Evolutionary conservation across 179 eudicot genomes (phyloP), one percentile per base, ranked within the genome.

Genomic region (Silene coronaria): DNA sequence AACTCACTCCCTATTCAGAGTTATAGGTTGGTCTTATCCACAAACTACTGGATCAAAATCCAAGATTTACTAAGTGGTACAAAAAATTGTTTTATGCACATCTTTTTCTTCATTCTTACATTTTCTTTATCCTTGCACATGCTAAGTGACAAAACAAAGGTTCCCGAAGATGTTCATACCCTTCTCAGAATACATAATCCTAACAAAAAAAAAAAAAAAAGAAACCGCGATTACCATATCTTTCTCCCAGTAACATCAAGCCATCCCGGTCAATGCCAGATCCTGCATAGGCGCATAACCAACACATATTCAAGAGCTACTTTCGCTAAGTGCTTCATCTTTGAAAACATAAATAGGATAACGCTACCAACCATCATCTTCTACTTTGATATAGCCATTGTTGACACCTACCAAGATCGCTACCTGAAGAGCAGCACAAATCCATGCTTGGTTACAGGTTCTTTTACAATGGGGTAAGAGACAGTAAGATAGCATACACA

Each of bases 231-330:
- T 77, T 84, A 96, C 98, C 96, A 74, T 93, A 91, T 86, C 96
- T 81, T 79, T 91, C 96, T 73, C 97, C 99, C 80, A 93, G 76
- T 80, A 93, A 78, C 72, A 86, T 87, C 84, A 96, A 80, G 70
- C 97, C 97, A 75, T 93, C 97, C 72, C 99, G 87, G 66, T 80
- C 80, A 72, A 96, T 90, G 67, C 98, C 99, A 83, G 79, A 89
- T 66, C 99, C 97, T 96, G 88, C 85, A 89, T 74, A 77, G 62
- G 57, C 36, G 88, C 85, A 91, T 70, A 77, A 61, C 60, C 46
- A 80, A 21, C 74, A 81, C 62, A 72, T 59, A 66, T 61, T 55
- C 53, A 59, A 42, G 38, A 72, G 46, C 58, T 30, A 76, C 24
- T 51, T 27, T 72, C 38, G 69, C 32, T 59, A 58, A 46, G 36